These are phyloP conservation scores for Ploettnerulaceae sp. DNA, from an alignment of 2,329 filamentous ascomycete genomes.

Conservation along the genomic window DNA sequence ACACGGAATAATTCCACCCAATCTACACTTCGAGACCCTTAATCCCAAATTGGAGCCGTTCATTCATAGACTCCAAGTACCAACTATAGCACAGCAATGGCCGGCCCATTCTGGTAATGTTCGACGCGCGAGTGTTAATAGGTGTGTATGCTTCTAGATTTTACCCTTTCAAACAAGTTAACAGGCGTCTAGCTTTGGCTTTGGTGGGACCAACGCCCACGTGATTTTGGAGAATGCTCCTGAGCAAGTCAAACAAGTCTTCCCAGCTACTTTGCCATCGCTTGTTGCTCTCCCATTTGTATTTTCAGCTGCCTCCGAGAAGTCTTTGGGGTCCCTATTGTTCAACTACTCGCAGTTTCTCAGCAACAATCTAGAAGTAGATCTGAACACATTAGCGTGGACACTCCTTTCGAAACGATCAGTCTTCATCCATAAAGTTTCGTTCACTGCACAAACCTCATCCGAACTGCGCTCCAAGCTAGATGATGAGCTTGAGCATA, in stretches of 20 bases:
- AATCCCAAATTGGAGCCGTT: slow-evolving; percentile 26
- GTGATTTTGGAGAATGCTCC: neutral
- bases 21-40: slow-evolving; percentile 29
- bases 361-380: neutral
- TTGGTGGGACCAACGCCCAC: slow-evolving; percentile 2
- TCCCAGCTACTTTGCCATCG: no score
- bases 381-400: slow-evolving; percentile 7
- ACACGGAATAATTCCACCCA: slow-evolving; percentile 24
- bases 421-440: slow-evolving; percentile 10
- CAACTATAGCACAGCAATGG: slow-evolving; percentile 18
- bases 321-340: slow-evolving; percentile 1
- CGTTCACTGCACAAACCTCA: slow-evolving; percentile 9
- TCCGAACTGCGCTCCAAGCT: slow-evolving; percentile 11
- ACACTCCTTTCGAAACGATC: slow-evolving; percentile 11
- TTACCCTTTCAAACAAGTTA: slow-evolving; percentile 10
- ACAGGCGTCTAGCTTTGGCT: slow-evolving; percentile 38
- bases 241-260: no score
- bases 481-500: slow-evolving; percentile 4
- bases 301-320: slow-evolving; percentile 13
- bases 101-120: slow-evolving; percentile 9
- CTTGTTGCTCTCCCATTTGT: slow-evolving; percentile 5
- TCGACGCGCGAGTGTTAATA: slow-evolving; percentile 25
- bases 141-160: neutral
- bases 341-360: slow-evolving; percentile 7
- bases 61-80: slow-evolving; percentile 17